Evolutionary conservation across 306 rosid species (phyloP).

Genomic region (Carpinus viminea): DNA sequence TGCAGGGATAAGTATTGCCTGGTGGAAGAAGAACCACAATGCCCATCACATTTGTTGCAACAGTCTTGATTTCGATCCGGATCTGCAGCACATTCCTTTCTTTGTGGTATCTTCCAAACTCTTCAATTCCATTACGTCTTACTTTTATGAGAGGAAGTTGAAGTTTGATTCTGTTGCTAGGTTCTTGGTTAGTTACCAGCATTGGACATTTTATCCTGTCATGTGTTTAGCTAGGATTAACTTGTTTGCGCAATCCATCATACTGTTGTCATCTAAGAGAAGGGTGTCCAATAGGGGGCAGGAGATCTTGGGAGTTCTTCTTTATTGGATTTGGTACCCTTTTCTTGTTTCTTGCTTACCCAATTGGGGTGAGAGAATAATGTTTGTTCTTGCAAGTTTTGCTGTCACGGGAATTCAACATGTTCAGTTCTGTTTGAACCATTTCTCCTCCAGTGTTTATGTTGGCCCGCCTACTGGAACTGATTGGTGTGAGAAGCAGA

Average conservation of each 20-base stretch:
- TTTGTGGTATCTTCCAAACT: slow-evolving; percentile 62
- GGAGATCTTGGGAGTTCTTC: slow-evolving; percentile 60
- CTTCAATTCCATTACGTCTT: slow-evolving; percentile 52
- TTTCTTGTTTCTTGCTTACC: slow-evolving; percentile 59
- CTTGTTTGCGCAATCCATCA: slow-evolving; percentile 57
- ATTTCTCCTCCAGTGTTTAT: slow-evolving; percentile 65
- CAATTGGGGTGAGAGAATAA: slow-evolving; percentile 49
- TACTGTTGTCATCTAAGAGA: slow-evolving; percentile 45
- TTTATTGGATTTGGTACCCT: slow-evolving; percentile 80
- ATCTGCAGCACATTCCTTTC: slow-evolving; percentile 69
- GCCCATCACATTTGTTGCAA: slow-evolving; percentile 74
- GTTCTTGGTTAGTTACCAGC: slow-evolving; percentile 69
- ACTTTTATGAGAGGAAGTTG: slow-evolving; percentile 52
- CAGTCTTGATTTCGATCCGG: slow-evolving; percentile 74
- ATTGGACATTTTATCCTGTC: slow-evolving; percentile 73
- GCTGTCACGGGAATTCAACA: slow-evolving; percentile 66
- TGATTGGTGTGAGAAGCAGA: slow-evolving; percentile 75
- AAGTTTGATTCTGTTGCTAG: slow-evolving; percentile 53
- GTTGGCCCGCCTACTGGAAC: slow-evolving; percentile 56
- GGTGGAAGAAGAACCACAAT: slow-evolving; percentile 88
- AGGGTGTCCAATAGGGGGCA: slow-evolving; percentile 42
- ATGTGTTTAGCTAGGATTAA: slow-evolving; percentile 73
- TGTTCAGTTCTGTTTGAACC: slow-evolving; percentile 76
- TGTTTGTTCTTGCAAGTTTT: slow-evolving; percentile 61
- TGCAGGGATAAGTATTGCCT: slow-evolving; percentile 70